A percentile compares a stretch with the other conserved stretches of the same genome.
These are phyloP conservation scores for Athelia sp. DNA, from an alignment of 1,284 basidiomycete genomes.

Conservation along the genomic window DNA sequence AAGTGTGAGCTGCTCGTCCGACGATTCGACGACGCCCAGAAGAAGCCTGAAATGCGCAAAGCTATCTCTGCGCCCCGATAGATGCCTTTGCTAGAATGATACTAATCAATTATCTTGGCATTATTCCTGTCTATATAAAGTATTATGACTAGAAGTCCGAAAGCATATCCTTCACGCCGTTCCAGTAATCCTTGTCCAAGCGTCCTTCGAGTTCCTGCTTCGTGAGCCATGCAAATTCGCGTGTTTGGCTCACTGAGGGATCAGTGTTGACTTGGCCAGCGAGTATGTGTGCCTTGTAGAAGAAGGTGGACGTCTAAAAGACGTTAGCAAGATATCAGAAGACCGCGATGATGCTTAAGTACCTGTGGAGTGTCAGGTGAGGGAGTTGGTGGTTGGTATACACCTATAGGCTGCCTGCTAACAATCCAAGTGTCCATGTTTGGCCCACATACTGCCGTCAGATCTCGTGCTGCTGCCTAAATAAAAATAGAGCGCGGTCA, in stretches of 20 bases:
- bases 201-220: conserved; percentile 77
- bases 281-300: conserved; percentile 82
- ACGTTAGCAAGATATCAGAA: neutral
- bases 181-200: conserved; percentile 69
- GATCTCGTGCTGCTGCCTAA: conserved; percentile 66
- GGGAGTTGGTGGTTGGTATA: conserved; percentile 45
- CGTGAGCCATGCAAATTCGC: conserved; percentile 87
- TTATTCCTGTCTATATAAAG: neutral
- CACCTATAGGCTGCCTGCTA: conserved; percentile 67
- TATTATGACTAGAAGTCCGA: conserved; percentile 51
- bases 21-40: conserved; percentile 85
- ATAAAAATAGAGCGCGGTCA: conserved; percentile 6
- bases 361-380: conserved; percentile 27
- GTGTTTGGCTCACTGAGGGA: conserved; percentile 34
- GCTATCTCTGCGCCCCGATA: conserved; percentile 45
- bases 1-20: conserved; percentile 84
- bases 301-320: conserved; percentile 52
- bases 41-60: conserved; percentile 50
- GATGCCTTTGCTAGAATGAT: neutral
- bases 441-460: conserved; percentile 62
- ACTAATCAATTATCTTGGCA: neutral
- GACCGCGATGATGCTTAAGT: conserved; percentile 2
- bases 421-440: conserved; percentile 84
- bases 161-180: conserved; percentile 72
- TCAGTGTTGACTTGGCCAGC: conserved; percentile 67